phyloP scores from a whole-genome alignment of 306 rosid genomes.

The Cicer judaicum region DNA sequence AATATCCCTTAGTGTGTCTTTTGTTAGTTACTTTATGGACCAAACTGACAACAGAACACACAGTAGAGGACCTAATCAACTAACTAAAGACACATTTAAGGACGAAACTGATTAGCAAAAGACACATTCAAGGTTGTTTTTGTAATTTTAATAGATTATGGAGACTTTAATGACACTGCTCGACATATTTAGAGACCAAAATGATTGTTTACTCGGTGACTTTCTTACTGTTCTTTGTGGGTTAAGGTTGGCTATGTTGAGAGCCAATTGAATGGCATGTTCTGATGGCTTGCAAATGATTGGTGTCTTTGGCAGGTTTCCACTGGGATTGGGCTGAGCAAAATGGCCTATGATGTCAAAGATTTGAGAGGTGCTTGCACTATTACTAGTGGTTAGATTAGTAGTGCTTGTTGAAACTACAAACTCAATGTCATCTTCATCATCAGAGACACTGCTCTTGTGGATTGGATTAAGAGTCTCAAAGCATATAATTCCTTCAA shows the following conservation, averaged over 20 bases:
- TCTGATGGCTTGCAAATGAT: slow-evolving; percentile 84
- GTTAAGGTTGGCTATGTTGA: slow-evolving; percentile 70
- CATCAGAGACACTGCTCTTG: slow-evolving; percentile 59
- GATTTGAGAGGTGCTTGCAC: slow-evolving; percentile 43
- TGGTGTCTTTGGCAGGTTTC: slow-evolving; percentile 74
- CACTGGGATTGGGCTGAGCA: slow-evolving; percentile 55
- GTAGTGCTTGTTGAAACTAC: slow-evolving; percentile 49
- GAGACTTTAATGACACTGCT: too few species aligned
- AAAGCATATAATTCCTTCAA: slow-evolving; percentile 88
- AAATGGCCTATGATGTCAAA: slow-evolving; percentile 78
- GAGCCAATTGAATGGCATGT: slow-evolving; percentile 68
- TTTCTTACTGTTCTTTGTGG: slow-evolving; percentile 85
- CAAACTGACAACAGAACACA: too few species aligned
- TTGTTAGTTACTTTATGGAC: too few species aligned
- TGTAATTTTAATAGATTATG: too few species aligned
- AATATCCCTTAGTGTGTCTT: too few species aligned
- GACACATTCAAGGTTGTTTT: too few species aligned
- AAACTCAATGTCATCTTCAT: slow-evolving; percentile 72
- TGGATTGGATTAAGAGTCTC: slow-evolving; percentile 84
- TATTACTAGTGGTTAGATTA: slow-evolving; percentile 24
- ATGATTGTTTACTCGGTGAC: neutral
- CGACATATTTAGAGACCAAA: too few species aligned
- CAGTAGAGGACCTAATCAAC: too few species aligned
- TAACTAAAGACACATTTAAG: too few species aligned
- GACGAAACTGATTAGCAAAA: too few species aligned